Percentiles rank a stretch among this genome's conserved stretches.
These are phyloP conservation scores for Trichothecium sympodiale DNA, from an alignment of 2,329 filamentous ascomycete species.

Conservation along the genomic window DNA sequence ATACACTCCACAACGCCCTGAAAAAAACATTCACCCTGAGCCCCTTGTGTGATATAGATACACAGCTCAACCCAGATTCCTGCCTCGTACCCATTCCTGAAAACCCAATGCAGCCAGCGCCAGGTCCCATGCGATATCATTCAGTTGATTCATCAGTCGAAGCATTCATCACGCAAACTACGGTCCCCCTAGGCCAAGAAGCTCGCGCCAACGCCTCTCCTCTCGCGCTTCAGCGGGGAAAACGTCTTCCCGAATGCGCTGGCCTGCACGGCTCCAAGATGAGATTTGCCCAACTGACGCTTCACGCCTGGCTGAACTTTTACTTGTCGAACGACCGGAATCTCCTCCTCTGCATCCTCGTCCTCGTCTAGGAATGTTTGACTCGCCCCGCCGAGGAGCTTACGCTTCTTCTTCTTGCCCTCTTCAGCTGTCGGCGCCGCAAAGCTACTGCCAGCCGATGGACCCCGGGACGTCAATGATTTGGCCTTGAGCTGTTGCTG, in stretches of 20 bases:
- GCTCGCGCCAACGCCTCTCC: slow-evolving; percentile 50
- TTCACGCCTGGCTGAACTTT: slow-evolving; percentile 19
- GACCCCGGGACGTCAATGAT: slow-evolving; percentile 5
- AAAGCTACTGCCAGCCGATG: slow-evolving; percentile 7
- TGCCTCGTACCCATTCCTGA: too few species aligned
- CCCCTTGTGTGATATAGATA: too few species aligned
- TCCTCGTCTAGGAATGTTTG: slow-evolving; percentile 64
- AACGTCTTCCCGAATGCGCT: slow-evolving; percentile 46
- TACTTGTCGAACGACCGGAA: slow-evolving; percentile 16
- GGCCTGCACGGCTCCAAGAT: slow-evolving; percentile 23
- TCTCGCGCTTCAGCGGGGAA: slow-evolving; percentile 63
- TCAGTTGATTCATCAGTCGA: too few species aligned
- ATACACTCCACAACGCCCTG: too few species aligned
- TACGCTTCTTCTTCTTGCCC: slow-evolving; percentile 60
- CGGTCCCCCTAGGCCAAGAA: slow-evolving; percentile 34
- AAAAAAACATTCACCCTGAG: too few species aligned
- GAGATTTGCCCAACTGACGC: slow-evolving; percentile 13
- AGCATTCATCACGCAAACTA: too few species aligned
- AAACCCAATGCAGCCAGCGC: too few species aligned
- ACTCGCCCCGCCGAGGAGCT: slow-evolving; percentile 50
- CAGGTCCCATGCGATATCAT: too few species aligned
- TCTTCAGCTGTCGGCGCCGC: slow-evolving; percentile 18
- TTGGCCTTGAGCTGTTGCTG: not conserved
- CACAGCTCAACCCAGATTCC: too few species aligned
- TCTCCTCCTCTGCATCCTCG: slow-evolving; percentile 37